A percentile compares a stretch with the other conserved stretches of the same genome.
Conservation (phyloP, 2,329 filamentous ascomycete genomes). For the Colletotrichum agaves region DNA sequence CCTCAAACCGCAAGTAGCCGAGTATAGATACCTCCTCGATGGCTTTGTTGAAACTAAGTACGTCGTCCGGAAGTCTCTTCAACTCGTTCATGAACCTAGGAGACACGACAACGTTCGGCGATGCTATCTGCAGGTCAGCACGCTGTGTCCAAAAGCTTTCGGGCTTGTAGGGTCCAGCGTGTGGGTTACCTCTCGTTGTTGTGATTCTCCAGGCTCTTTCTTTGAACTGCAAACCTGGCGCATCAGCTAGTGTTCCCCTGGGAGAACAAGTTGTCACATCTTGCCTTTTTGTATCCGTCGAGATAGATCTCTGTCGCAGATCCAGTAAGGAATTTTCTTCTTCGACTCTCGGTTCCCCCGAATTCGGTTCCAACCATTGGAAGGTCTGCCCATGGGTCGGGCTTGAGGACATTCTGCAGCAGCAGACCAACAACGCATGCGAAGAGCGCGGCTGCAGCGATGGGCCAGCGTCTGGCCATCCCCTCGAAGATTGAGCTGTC, state of each 20-base stretch:
- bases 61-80: conserved; percentile 46
- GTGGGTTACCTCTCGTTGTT: conserved; percentile 40
- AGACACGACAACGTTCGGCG: conserved; percentile 44
- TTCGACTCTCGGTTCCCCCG: conserved; percentile 42
- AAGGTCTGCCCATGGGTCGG: conserved; percentile 30
- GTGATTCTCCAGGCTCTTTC: conserved; percentile 44
- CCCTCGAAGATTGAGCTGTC: conserved; percentile 16
- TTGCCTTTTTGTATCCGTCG: conserved; percentile 45
- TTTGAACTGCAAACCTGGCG: conserved; percentile 42
- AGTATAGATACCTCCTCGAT: conserved; percentile 38
- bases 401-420: conserved; percentile 18
- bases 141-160: no score
- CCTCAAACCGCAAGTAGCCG: neutral
- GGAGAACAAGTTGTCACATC: neutral
- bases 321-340: conserved; percentile 41
- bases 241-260: neutral
- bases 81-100: conserved; percentile 46
- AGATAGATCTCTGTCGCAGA: conserved; percentile 42
- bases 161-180: no score
- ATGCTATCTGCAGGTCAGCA: conserved; percentile 32
- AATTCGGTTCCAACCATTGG: conserved; percentile 44
- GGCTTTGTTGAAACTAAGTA: conserved; percentile 45
- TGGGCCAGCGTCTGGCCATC: conserved; percentile 13
- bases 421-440: conserved; percentile 9
- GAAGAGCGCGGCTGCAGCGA: conserved; percentile 4